Conservation (phyloP, 176 grass and related monocot genomes). For the Paspalum vaginatum region DNA sequence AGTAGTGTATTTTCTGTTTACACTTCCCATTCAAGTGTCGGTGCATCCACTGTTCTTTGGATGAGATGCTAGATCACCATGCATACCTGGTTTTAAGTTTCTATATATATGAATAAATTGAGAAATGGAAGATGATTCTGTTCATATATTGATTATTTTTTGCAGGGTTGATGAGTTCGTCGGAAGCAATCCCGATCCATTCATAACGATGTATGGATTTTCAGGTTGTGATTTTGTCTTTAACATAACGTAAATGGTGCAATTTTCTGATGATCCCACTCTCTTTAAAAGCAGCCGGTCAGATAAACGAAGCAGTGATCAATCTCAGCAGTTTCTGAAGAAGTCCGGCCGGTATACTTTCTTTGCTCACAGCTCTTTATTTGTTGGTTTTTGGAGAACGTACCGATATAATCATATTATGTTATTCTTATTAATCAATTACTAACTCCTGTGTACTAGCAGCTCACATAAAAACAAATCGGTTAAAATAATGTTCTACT, state of each 20-base stretch:
- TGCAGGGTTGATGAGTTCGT: constrained; percentile 66
- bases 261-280: constrained; percentile 37
- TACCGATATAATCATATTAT: neutral
- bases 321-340: constrained; percentile 37
- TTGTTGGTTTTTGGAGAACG: neutral
- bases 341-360: constrained; percentile 53
- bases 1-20: neutral
- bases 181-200: constrained; percentile 52
- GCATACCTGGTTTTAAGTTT: neutral
- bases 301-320: constrained; percentile 29
- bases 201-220: constrained; percentile 64
- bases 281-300: constrained; percentile 44
- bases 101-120: neutral
- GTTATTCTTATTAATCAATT: neutral
- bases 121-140: neutral
- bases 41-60: neutral
- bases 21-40: neutral
- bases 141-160: constrained; percentile 5
- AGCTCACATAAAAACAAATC: neutral
- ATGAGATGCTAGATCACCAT: neutral
- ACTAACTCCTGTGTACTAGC: neutral
- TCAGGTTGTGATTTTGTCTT: constrained; percentile 51
- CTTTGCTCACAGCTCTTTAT: neutral
- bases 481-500: neutral
- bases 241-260: constrained; percentile 7